Percentiles rank a stretch among this genome's conserved stretches.
Conservation (phyloP, 164 flowering plant genomes). For the Macadamia integrifolia region DNA sequence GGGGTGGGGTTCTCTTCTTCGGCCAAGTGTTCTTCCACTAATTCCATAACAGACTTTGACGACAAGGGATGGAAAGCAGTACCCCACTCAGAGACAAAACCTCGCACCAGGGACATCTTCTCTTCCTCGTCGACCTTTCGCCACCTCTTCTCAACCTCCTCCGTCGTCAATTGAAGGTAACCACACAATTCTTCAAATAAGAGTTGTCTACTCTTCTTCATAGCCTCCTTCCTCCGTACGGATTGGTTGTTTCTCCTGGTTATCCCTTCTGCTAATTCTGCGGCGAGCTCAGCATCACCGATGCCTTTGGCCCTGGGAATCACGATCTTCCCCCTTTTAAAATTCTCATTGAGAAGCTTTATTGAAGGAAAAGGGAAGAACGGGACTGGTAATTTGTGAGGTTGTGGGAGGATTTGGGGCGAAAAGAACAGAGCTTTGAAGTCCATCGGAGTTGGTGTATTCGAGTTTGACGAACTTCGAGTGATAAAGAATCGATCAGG, state of each 20-base stretch:
- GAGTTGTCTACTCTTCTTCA: constrained; percentile 60
- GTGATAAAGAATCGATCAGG: too few relatives aligned
- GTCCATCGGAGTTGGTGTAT: constrained; percentile 25
- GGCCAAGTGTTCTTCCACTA: constrained; percentile 62
- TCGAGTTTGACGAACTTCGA: neutral
- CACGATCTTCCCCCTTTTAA: constrained; percentile 10
- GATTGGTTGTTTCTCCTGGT: constrained; percentile 30
- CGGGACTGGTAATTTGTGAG: constrained; percentile 6
- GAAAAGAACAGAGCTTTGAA: constrained; percentile 14
- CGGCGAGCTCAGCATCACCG: constrained; percentile 41
- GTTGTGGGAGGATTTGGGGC: constrained; percentile 11
- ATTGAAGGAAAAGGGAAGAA: constrained; percentile 6
- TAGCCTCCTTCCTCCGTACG: constrained; percentile 48
- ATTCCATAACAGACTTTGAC: constrained; percentile 50
- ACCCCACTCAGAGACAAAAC: constrained; percentile 69
- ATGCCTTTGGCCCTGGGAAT: constrained; percentile 24
- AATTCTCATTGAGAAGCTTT: neutral
- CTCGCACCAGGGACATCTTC: constrained; percentile 42
- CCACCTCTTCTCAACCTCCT: constrained; percentile 54
- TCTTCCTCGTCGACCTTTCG: constrained; percentile 48
- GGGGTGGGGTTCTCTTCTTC: constrained; percentile 18
- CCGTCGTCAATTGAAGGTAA: constrained; percentile 28
- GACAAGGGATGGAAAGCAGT: constrained; percentile 71
- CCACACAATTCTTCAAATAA: constrained; percentile 50
- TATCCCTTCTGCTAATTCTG: constrained; percentile 37